Percentiles rank a stretch among this genome's conserved stretches.
These are phyloP conservation scores for Chrysochromulina parva DNA, from an alignment of 78 protist genomes.

Conservation along the genomic window DNA sequence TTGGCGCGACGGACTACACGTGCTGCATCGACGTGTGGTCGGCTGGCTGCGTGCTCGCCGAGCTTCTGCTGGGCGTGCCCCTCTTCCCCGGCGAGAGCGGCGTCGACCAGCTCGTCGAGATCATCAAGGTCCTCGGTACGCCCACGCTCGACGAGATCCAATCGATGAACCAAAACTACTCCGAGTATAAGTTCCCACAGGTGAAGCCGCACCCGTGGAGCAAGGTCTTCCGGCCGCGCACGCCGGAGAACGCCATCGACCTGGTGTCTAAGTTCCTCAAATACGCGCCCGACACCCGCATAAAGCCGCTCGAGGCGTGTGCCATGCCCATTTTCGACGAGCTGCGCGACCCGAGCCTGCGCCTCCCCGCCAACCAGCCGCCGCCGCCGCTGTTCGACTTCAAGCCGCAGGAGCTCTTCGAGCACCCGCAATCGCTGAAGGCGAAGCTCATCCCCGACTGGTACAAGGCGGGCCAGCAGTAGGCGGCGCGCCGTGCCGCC, in stretches of 20 bases:
- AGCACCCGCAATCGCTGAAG: not conserved
- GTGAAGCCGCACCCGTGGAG: conserved; percentile 60
- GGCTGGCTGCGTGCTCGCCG: conserved; percentile 93
- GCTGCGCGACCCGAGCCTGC: conserved; percentile 41
- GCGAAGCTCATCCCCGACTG: conserved; percentile 25
- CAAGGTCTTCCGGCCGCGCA: conserved; percentile 53
- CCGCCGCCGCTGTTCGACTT: conserved; percentile 54
- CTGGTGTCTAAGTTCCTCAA: conserved; percentile 49
- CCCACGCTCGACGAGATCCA: conserved; percentile 66
- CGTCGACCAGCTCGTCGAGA: conserved; percentile 97
- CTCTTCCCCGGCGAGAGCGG: conserved; percentile 92
- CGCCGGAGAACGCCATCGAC: conserved; percentile 50
- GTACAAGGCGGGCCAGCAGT: too few relatives aligned
- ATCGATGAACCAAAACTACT: conserved; percentile 72
- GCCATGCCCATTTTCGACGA: conserved; percentile 50
- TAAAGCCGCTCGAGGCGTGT: conserved; percentile 45
- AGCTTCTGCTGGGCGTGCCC: conserved; percentile 90
- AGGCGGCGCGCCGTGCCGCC: too few relatives aligned
- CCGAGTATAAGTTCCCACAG: conserved; percentile 62
- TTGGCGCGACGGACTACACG: conserved; percentile 97
- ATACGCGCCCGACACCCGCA: conserved; percentile 47
- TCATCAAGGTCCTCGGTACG: conserved; percentile 81
- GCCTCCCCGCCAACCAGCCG: conserved; percentile 11
- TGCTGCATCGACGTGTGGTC: conserved; percentile 71
- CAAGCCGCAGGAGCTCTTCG: conserved; percentile 47